A percentile compares a stretch with the other conserved stretches of the same genome.
These are phyloP conservation scores for Chondrostereum purpureum DNA, from an alignment of 1,284 basidiomycete genomes.

Conservation along the genomic window DNA sequence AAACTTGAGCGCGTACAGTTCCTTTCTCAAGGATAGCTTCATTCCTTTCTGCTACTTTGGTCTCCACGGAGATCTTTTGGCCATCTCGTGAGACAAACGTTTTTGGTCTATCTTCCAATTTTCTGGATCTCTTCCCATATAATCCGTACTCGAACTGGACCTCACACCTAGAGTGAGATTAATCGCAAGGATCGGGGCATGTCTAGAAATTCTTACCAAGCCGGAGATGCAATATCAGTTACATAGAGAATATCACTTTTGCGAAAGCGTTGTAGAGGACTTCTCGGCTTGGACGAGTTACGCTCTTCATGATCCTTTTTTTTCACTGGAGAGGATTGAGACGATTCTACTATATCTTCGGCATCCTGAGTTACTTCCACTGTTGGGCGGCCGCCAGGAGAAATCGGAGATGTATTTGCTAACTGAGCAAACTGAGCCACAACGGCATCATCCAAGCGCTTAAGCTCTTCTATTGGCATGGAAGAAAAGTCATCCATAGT, in stretches of 20 bases:
- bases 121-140: constrained; percentile 48
- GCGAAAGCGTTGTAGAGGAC: constrained; percentile 3
- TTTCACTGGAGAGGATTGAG: neutral
- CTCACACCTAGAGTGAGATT: constrained; percentile 51
- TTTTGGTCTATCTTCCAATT: constrained; percentile 47
- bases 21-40: constrained; percentile 57
- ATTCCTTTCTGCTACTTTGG: constrained; percentile 50
- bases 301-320: neutral
- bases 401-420: neutral
- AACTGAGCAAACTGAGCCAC: neutral
- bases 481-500: neutral
- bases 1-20: too few species aligned
- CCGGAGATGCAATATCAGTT: neutral
- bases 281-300: neutral
- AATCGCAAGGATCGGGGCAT: neutral
- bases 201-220: neutral
- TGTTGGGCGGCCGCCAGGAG: neutral
- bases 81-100: constrained; percentile 59
- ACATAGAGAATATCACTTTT: neutral
- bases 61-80: constrained; percentile 59
- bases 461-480: neutral
- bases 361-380: neutral
- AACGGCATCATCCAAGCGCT: neutral
- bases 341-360: neutral
- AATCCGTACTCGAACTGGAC: constrained; percentile 74